Evolutionary conservation across 2,329 filamentous ascomycete species (phyloP).

Genomic region (Colletotrichum sp.): DNA sequence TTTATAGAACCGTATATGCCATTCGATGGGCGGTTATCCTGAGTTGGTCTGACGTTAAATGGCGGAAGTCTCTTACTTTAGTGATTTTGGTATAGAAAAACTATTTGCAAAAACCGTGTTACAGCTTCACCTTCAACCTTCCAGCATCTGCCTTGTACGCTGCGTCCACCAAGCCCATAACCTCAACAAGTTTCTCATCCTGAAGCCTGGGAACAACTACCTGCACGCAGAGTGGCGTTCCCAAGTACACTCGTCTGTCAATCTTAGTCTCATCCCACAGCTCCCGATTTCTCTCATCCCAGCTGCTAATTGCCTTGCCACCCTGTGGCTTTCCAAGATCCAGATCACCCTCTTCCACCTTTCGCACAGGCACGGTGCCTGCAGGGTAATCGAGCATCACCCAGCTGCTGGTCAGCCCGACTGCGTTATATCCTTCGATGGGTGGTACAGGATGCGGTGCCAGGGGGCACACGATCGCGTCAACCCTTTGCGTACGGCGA

Average conservation of each 20-base stretch:
- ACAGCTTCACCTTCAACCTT: not conserved
- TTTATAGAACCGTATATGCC: not conserved
- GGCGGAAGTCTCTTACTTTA: too few relatives aligned
- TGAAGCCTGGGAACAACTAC: constrained; percentile 9
- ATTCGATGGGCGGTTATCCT: not conserved
- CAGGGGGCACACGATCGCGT: constrained; percentile 62
- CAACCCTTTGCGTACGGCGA: constrained; percentile 34
- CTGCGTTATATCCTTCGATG: constrained; percentile 32
- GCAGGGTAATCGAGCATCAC: constrained; percentile 43
- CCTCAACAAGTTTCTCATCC: not conserved
- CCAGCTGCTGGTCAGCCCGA: constrained; percentile 38
- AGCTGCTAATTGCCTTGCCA: not conserved
- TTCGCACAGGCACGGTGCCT: constrained; percentile 31
- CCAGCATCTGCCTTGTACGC: not conserved
- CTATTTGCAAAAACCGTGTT: not conserved
- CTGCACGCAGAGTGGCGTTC: constrained; percentile 5
- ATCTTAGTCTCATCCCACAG: constrained; percentile 13
- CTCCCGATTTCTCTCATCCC: constrained; percentile 7
- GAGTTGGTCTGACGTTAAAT: not conserved
- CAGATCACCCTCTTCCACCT: not conserved
- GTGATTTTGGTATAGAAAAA: not conserved
- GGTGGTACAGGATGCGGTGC: constrained; percentile 65
- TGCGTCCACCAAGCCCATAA: not conserved
- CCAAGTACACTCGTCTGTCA: not conserved
- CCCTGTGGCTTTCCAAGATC: not conserved